Evolutionary conservation across 2,329 filamentous ascomycete genomes (phyloP), one percentile per base, ranked within the genome.

Genomic region (Xylariaceae sp.): DNA sequence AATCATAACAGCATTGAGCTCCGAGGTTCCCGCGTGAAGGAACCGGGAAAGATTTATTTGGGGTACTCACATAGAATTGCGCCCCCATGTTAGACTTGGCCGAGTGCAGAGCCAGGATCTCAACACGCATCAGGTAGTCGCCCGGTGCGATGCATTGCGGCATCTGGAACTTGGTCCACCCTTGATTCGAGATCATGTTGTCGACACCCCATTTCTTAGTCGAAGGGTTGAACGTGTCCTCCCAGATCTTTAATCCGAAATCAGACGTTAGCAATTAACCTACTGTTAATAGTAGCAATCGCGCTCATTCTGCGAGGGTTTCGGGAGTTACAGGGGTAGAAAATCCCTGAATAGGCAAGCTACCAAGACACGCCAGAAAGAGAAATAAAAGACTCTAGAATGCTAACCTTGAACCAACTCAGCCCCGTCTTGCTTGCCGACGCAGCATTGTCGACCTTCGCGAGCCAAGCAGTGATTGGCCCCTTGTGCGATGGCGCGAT

Each of bases 401-500:
- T n/a, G n/a, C n/a, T n/a, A n/a, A 11, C n/a, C 33, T 9, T 85
- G 75, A 84, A 83, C 81, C 80, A 84, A 52, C 74, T 72, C 16
- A 77, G 73, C 3, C 77, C 75, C 3, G 64, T 70, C 62, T 74
- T 71, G 54, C 70, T 69, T 7, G 79, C 74, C 2, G 75, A 74
- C 6, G 78, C 76, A 5, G 82, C 81, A 61, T 82, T 77, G 65
- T 77, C 73, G 3, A 85, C 82, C 69, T 82, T 81, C 41, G 79
- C 77, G 21, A 84, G 74, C 71, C 82, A 84, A 2, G 79, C 77
- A 44, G 81, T 78, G 36, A 84, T 73, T 2, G 82, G 82, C 0
- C 82, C 82, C 68, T 82, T 82, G 72, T 85, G 82, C 11, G 78
- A 79, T 53, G 75, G 71, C 28, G 82, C 82, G 63, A 85, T 84